Conservation (phyloP, 2,329 filamentous ascomycete genomes). For the Fusarium compactum region DNA sequence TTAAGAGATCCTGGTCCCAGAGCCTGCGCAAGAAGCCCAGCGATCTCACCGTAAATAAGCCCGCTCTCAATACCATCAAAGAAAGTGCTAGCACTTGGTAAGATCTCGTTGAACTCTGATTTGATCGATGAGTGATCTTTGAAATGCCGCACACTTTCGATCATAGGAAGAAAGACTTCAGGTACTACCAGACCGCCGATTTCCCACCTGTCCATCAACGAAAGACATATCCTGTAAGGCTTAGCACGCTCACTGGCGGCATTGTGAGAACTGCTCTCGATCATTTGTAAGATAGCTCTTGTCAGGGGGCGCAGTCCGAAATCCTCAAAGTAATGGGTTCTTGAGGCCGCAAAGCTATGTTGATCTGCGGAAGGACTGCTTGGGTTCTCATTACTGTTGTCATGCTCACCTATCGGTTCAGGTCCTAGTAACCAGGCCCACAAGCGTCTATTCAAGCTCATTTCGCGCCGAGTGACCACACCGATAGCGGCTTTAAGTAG, state of each 20-base stretch:
- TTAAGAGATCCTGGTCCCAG: conserved; percentile 61
- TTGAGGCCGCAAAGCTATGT: conserved; percentile 63
- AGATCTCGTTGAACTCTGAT: conserved; percentile 83
- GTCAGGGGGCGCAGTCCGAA: conserved; percentile 82
- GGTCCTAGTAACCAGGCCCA: conserved; percentile 97
- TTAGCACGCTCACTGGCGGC: conserved; percentile 74
- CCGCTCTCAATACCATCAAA: conserved; percentile 97
- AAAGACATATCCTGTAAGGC: conserved; percentile 91
- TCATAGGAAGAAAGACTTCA: conserved; percentile 86
- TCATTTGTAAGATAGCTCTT: conserved; percentile 80
- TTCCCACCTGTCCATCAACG: conserved; percentile 98
- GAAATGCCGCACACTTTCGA: conserved; percentile 83
- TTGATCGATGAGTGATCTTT: conserved; percentile 73
- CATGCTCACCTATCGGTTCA: conserved; percentile 66
- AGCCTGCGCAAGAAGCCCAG: conserved; percentile 74
- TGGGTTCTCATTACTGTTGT: conserved; percentile 61
- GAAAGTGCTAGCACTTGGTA: conserved; percentile 93
- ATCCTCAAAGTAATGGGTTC: conserved; percentile 84
- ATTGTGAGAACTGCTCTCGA: conserved; percentile 60
- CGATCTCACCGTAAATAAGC: conserved; percentile 88
- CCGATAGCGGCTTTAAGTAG: conserved; percentile 86
- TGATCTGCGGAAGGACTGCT: conserved; percentile 57
- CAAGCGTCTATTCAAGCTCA: conserved; percentile 94
- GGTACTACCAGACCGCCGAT: conserved; percentile 91
- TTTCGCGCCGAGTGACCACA: conserved; percentile 90